These are phyloP conservation scores for Hemerocallis citrina DNA, from an alignment of 106 monocot genomes.

Conservation along the genomic window DNA sequence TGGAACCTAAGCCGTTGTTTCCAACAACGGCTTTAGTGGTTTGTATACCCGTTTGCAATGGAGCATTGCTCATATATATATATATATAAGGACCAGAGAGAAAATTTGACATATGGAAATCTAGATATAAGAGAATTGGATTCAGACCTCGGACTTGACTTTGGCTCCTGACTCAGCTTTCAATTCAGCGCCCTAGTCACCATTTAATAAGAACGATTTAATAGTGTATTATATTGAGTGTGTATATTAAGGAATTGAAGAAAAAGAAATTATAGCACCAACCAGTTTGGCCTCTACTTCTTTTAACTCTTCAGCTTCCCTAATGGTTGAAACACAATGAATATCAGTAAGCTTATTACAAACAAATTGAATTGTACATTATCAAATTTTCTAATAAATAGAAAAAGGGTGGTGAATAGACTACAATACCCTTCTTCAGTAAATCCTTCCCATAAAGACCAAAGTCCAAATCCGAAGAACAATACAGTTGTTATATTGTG, in stretches of 20 bases:
- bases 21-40: too few species aligned
- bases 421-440: constrained; percentile 55
- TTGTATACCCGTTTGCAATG: too few species aligned
- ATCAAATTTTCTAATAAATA: background rate
- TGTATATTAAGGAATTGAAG: background rate
- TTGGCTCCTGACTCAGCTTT: constrained; percentile 48
- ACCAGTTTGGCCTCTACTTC: constrained; percentile 97
- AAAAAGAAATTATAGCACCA: constrained; percentile 11
- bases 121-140: background rate
- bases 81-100: too few species aligned
- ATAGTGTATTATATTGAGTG: background rate
- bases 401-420: background rate
- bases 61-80: too few species aligned
- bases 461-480: constrained; percentile 88
- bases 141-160: constrained; percentile 49
- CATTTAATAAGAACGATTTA: constrained; percentile 12
- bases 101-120: background rate
- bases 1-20: too few species aligned
- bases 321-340: constrained; percentile 11
- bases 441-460: constrained; percentile 94
- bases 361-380: background rate
- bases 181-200: constrained; percentile 60
- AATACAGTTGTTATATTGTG: constrained; percentile 80
- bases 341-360: constrained; percentile 1
- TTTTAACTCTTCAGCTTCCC: constrained; percentile 81